Evolutionary conservation across 1,284 basidiomycete genomes (phyloP).

Genomic region (Ceratobasidium sp.): DNA sequence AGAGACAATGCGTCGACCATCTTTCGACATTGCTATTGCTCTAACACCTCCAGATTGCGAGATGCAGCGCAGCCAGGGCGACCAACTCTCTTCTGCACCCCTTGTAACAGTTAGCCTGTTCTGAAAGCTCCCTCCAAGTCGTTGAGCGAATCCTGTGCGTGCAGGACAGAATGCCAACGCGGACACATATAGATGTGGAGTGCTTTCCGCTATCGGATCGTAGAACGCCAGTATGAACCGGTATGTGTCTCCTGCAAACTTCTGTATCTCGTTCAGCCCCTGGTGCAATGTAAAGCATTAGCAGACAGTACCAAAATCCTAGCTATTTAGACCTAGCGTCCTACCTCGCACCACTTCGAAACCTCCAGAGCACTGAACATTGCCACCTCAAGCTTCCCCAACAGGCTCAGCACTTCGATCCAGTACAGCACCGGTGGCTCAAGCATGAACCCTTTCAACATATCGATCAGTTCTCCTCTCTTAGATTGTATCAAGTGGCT

Average conservation of each 20-base stretch:
- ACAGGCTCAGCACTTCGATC: constrained; percentile 18
- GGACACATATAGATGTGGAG: constrained; percentile 13
- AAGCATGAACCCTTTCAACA: not conserved
- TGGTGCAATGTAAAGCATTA: too few relatives aligned
- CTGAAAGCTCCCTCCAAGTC: not conserved
- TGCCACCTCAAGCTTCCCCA: not conserved
- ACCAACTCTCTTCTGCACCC: not conserved
- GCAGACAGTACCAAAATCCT: too few relatives aligned
- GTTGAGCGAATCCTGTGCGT: not conserved
- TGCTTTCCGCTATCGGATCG: not conserved
- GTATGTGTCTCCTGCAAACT: not conserved
- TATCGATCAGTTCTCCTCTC: not conserved
- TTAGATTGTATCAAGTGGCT: not conserved
- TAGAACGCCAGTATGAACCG: not conserved
- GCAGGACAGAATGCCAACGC: not conserved
- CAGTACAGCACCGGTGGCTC: not conserved
- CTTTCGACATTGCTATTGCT: not conserved
- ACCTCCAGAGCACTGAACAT: not conserved
- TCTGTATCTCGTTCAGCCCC: too few relatives aligned
- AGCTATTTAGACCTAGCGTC: too few relatives aligned
- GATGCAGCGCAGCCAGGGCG: not conserved
- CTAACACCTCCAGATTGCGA: not conserved
- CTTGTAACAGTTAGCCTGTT: not conserved
- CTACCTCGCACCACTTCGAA: too few relatives aligned
- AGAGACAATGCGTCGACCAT: not conserved